Conservation (phyloP, 2,329 filamentous ascomycete genomes). For the Berkeleyomyces basicola region DNA sequence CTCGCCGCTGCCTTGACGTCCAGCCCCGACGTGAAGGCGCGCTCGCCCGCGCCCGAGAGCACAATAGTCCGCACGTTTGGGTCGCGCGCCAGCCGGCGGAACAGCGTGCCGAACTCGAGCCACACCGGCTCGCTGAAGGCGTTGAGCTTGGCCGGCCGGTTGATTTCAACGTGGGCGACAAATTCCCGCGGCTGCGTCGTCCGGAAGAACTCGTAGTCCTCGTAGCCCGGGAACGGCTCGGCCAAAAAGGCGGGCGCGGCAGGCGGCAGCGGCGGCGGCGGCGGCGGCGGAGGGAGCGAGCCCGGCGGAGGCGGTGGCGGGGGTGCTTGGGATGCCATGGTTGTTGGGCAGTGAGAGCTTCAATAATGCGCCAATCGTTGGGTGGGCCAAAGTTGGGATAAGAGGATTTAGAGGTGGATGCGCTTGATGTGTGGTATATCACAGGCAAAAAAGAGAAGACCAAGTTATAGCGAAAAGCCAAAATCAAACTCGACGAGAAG, state of each 20-base stretch:
- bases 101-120: conserved; percentile 59
- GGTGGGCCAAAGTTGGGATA: neutral
- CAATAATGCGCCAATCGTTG: neutral
- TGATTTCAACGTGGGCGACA: conserved; percentile 86
- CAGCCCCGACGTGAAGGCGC: conserved; percentile 72
- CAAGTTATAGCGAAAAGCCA: neutral
- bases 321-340: conserved; percentile 4
- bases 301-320: neutral
- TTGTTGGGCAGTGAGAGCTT: neutral
- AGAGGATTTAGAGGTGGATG: neutral
- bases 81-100: conserved; percentile 55
- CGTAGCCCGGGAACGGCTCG: conserved; percentile 23
- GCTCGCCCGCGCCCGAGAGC: conserved; percentile 63
- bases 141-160: conserved; percentile 74
- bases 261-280: conserved; percentile 12
- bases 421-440: too few relatives aligned
- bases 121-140: conserved; percentile 76
- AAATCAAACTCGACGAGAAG: neutral
- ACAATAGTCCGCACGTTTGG: conserved; percentile 59
- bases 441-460: too few relatives aligned
- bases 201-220: conserved; percentile 49
- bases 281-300: conserved; percentile 11
- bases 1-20: conserved; percentile 55
- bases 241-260: neutral
- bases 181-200: conserved; percentile 53